Evolutionary conservation across 108 stramenopile species (phyloP), one percentile per base, ranked within the genome.

Genomic region (Cylindrotheca fusiformis): DNA sequence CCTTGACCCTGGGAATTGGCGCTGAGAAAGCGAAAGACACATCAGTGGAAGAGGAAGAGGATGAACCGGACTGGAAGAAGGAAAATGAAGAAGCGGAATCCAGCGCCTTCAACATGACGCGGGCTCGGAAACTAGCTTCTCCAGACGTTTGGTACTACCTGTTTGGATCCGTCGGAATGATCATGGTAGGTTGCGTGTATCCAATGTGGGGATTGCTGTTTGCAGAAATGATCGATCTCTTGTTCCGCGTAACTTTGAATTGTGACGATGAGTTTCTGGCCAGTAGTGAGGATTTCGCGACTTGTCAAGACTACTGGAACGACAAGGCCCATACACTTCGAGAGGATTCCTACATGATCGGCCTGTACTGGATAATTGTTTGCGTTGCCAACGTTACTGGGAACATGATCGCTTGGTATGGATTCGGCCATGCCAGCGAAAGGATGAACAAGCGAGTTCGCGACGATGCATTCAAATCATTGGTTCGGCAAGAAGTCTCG

Each of bases 181-280:
- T 84, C 21, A 53, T 88, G 53, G 83, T 87, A 0, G 92, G 92
- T 32, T 67, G 69, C 10, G 81, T 93, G 10, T 88, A 86, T 29
- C 88, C 88, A 3, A 63, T 64, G 2, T 90, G 85, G 85, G 89
- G 85, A 31, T 55, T 84, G 14, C 44, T 86, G 3, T 86, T 90
- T 50, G 69, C 74, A 6, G 29, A 66, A 27, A 65, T 26, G 55
- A 88, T 93, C 65, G 84, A 79, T 12, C 58, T 90, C 1, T 55
- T 90, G 19, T 93, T 86, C 62, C 56, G 60, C 17, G 63, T 59
- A 0, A 78, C 77, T n/a, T 48, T 74, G 17, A 47, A 57, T 23
- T 93, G 92, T 25, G 65, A 50, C 22, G 65, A 60, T 8, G 10
- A 41, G 36, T 10, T 41, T 41, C 36, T 41, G 6, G 36, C 36